Base-by-base conservation (phyloP, 2,329 filamentous ascomycete species). In the Beauveria pseudobassiana region DNA sequence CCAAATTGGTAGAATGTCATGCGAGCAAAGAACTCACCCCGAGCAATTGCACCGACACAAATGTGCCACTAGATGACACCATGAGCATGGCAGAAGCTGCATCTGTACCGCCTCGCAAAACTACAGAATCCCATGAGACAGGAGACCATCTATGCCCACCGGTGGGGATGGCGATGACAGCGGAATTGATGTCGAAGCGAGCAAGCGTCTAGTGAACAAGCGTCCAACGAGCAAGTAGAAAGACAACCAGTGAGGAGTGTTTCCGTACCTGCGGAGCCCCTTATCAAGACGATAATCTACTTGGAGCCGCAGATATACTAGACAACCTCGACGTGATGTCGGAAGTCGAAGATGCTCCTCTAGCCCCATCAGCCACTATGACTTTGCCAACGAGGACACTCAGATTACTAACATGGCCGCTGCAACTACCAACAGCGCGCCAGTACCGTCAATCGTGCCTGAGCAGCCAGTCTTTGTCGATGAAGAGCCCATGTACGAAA, bases 111-210 rank as follows among this genome's bases (percentile, higher is more conserved):
- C 26, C 40, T 20, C n/a, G 20, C 24, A 52, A 60, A 2, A 10
- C 20, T 12, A n/a, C 18, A n/a, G n/a, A 54, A n/a, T 4, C 20
- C 9, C 16, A 54, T 48, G 43, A 48, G 10, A 20, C 43, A 38
- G n/a, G 5, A 22, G 28, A 18, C 10, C 59, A 9, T 26, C 43
- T 20, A 16, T 52, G 7, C 42, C 43, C 3, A 34, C 3, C 3
- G 18, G 28, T 14, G 51, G 49, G 12, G 54, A 62, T 40, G 45
- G 38, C 1, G 38, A 58, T 22, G 60, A 57, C 28, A 62, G 60
- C 24, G 53, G 53, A 18, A 62, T 57, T 24, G 60, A 62, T 26
- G 52, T 62, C 51, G 52, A 49, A 55, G 43, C 20, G 45, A 62
- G 20, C 51, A 49, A 43, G 30, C 59, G 22, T 42, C 57, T 22